Percentiles rank a stretch among this genome's conserved stretches.
Evolutionary conservation across 2,329 filamentous ascomycete species (phyloP).

Genomic region (Alternaria rosae): DNA sequence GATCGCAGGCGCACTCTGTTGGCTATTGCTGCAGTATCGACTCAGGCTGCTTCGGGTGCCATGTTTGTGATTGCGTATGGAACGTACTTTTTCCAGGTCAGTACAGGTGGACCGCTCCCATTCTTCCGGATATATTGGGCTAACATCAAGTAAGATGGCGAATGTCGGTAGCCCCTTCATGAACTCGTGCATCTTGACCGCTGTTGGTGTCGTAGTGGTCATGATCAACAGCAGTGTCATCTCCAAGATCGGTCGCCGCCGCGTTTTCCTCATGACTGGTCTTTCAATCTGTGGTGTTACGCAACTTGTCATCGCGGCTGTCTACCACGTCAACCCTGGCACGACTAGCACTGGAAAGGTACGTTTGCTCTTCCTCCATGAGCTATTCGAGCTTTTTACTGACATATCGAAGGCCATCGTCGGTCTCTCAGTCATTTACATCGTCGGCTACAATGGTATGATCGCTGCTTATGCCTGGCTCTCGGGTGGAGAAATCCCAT

Average conservation of each 20-base stretch:
- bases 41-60: slow-evolving; percentile 62
- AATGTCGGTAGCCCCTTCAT: slow-evolving; percentile 57
- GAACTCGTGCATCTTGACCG: slow-evolving; percentile 64
- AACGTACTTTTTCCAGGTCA: slow-evolving; percentile 43
- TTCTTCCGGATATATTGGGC: accelerated
- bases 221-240: slow-evolving; percentile 62
- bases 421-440: slow-evolving; percentile 62
- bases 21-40: slow-evolving; percentile 57
- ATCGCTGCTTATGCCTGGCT: slow-evolving; percentile 66
- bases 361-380: neutral
- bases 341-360: slow-evolving; percentile 52
- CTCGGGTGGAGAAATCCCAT: slow-evolving; percentile 64
- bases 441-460: slow-evolving; percentile 62
- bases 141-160: slow-evolving; percentile 29
- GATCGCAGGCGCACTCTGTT: slow-evolving; percentile 61
- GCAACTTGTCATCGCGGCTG: slow-evolving; percentile 62
- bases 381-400: neutral
- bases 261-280: slow-evolving; percentile 61
- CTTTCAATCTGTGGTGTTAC: slow-evolving; percentile 63
- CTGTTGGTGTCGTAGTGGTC: slow-evolving; percentile 63
- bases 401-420: slow-evolving; percentile 53
- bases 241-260: slow-evolving; percentile 61
- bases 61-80: slow-evolving; percentile 56
- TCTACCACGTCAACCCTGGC: slow-evolving; percentile 59
- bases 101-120: neutral